These are phyloP conservation scores for Sugiyamaella japonica DNA, from an alignment of 1,139 yeast genomes.

Conservation along the genomic window DNA sequence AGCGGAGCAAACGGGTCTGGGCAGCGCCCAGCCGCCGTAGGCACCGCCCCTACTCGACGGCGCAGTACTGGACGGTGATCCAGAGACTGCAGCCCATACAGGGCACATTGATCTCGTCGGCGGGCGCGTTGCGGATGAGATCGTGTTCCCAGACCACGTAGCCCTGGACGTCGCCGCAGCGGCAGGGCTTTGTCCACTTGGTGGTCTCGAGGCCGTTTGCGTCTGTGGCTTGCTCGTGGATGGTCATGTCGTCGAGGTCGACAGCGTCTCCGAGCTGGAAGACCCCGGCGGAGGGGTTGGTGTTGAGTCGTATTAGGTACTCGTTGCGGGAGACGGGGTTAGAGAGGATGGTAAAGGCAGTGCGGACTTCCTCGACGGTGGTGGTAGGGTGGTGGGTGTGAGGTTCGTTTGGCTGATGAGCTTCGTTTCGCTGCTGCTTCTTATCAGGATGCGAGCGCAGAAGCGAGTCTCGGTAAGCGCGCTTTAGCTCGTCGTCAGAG, in stretches of 20 bases:
- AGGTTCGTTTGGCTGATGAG: slow-evolving; percentile 15
- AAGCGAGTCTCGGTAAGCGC: slow-evolving; percentile 62
- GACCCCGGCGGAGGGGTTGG: slow-evolving; percentile 25
- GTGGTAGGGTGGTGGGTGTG: too few species aligned
- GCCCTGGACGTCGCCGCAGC: slow-evolving; percentile 62
- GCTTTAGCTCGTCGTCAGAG: slow-evolving; percentile 48
- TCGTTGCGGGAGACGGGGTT: slow-evolving; percentile 44
- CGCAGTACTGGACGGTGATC: slow-evolving; percentile 70
- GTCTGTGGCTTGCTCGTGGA: slow-evolving; percentile 30
- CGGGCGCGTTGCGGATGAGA: slow-evolving; percentile 52
- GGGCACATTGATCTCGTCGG: slow-evolving; percentile 69
- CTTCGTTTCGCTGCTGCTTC: slow-evolving; percentile 32
- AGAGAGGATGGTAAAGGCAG: slow-evolving; percentile 59
- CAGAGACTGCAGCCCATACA: slow-evolving; percentile 82
- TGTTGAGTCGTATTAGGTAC: slow-evolving; percentile 51
- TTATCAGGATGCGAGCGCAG: slow-evolving; percentile 79
- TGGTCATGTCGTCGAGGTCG: slow-evolving; percentile 55
- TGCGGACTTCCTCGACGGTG: slow-evolving; percentile 49
- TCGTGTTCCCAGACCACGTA: slow-evolving; percentile 62
- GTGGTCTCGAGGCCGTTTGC: slow-evolving; percentile 33
- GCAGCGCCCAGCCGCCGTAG: slow-evolving; percentile 5
- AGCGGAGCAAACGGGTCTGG: neutral
- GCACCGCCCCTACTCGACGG: slow-evolving; percentile 19
- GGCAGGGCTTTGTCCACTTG: slow-evolving; percentile 56
- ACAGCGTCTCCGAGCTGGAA: slow-evolving; percentile 51